Percentiles rank a stretch among this genome's conserved stretches.
Evolutionary conservation across 441 rosid genomes (phyloP).

Genomic region (Mallotus japonicus): DNA sequence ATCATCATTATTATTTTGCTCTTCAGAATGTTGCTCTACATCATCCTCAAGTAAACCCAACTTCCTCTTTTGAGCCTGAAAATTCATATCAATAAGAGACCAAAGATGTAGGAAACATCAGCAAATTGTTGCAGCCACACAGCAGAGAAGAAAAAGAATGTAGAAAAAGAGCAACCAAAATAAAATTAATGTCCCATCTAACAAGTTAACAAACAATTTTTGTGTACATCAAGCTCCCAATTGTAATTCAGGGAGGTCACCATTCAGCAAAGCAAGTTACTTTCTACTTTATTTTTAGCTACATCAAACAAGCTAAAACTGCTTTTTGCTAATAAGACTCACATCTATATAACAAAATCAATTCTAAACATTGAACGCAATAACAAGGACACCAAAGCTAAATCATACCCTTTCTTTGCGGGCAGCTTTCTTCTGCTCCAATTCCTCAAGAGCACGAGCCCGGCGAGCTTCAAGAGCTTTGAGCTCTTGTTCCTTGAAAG

Average conservation of each 20-base stretch:
- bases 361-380: neutral
- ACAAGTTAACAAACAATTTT: too few species aligned
- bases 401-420: slow-evolving; percentile 80
- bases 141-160: neutral
- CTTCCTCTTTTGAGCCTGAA: slow-evolving; percentile 74
- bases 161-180: too few species aligned
- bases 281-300: neutral
- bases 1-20: slow-evolving; percentile 29
- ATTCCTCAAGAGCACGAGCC: slow-evolving; percentile 78
- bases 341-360: too few species aligned
- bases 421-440: slow-evolving; percentile 86
- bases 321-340: too few species aligned
- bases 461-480: slow-evolving; percentile 90
- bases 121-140: neutral
- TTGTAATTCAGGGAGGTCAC: neutral
- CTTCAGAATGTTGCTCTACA: slow-evolving; percentile 26
- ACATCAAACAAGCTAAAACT: neutral
- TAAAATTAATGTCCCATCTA: too few species aligned
- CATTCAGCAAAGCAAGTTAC: neutral
- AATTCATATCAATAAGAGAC: neutral
- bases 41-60: slow-evolving; percentile 62
- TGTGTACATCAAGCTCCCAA: neutral
- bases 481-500: slow-evolving; percentile 96
- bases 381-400: neutral
- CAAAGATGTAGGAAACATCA: neutral